Evolutionary conservation across 345 rosid species (phyloP), one percentile per base, ranked within the genome.

Genomic region (Nasturtium officinale): DNA sequence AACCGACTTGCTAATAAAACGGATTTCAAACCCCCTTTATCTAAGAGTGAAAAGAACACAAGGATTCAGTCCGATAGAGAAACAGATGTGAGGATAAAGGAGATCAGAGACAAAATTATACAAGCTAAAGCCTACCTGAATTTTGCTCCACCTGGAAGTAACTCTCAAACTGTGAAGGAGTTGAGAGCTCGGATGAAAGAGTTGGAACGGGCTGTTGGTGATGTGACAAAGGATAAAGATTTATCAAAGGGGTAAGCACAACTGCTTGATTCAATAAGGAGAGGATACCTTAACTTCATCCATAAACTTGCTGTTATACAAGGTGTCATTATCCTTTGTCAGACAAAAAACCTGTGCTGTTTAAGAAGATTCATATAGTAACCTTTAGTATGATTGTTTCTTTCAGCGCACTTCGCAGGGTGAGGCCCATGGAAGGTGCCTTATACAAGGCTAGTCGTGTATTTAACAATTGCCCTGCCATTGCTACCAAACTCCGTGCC

Each of bases 101-200:
- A 83, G 85, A 84, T 89, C 78, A 86, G 84, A 86, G 97, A 94
- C 86, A 87, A 86, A 76, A 64, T 94, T 58, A 78, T 94, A 57
- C 87, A 91, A 84, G 96, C 96, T 61, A 86, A 77, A 77, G 89
- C 80, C 61, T 94, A 86, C 86, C 63, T 89, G 82, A 79, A 56
- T 82, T 80, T 83, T 57, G 77, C 87, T 56, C 90, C 87, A 28
- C 78, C 90, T 40, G 89, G 87, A 25, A 85, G 92, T 74, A 81
- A 87, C 74, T 82, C 95, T 56, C 97, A 84, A 78, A 65, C 89
- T 15, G 89, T 85, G 30, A 91, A 74, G 77, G 96, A 89, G 77
- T 81, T 94, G 88, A 86, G 80, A 81, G 72, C 64, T 30, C 84
- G 96, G 58, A 80, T 78, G 42, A 94, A 79, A 81, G 96, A 87